Base-by-base conservation (phyloP, 345 rosid species). In the Isatis tinctoria region DNA sequence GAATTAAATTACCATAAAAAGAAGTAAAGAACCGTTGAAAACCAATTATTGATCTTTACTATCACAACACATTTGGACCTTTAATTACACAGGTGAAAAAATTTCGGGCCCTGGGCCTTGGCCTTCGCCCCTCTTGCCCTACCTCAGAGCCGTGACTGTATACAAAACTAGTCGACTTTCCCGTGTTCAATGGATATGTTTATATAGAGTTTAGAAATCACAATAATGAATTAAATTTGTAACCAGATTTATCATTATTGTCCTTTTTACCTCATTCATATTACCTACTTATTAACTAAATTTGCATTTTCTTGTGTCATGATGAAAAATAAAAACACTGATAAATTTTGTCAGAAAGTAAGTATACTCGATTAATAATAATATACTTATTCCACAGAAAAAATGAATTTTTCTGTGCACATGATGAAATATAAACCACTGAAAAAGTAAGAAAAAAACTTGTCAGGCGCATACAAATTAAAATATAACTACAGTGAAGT, bases 311-410 rank as follows among this genome's bases (percentile, higher is more conserved):
- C 26, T 74, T 12, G 14, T 40, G 13, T 16, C 61, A 48, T 74
- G 78, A 74, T 74, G 52, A 59, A 58, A 36, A 37, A 37, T 14
- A 32, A 54, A 33, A 74, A 45, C 65, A 57, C 40, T 35, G 41
- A 43, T 32, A 43, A 33, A 45, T 44, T 44, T 54, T 65, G 72
- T 74, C 78, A 66, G 67, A 65, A 74, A 66, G 58, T 58, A 44
- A 74, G 32, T 35, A 35, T 28, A 39, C 30, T 12, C 69, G 37
- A 9, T 30, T 60, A 17, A 60, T 70, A 37, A 12, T 22, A 44
- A 49, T 44, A 0, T 37, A 27, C 1, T 22, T 28, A 35, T 49
- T 44, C 40, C 18, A 32, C 59, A 33, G 27, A 36, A 35, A 22
- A 10, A 40, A n/a, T 26, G 10, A 10, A n/a, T 37, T 30, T 27